Evolutionary conservation across 768 basidiomycete genomes (phyloP), one percentile per base, ranked within the genome.

Genomic region (Termitomyces eurrhizus): DNA sequence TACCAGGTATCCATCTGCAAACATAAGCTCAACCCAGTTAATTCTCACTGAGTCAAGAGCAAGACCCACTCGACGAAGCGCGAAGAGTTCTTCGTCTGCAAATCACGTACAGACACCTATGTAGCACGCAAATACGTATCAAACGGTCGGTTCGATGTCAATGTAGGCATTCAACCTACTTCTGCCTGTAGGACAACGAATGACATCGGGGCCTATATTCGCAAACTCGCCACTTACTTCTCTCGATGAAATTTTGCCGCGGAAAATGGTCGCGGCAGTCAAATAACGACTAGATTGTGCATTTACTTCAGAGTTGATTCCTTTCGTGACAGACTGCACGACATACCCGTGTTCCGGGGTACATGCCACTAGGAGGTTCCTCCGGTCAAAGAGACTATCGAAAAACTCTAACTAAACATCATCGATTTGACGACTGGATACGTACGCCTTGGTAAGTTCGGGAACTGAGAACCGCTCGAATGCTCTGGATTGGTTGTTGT

Each of bases 191-290:
- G 21, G 65, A 64, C 32, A 72, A 71, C 53, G 65, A 77, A 73
- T 78, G 70, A 73, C 66, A 74, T 75, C 74, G 65, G 61, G 70
- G 67, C 64, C 68, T 66, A 63, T 48, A 32, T 33, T 63, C 59
- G 39, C 33, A 50, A 61, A 13, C 58, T 60, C 61, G 55, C 26
- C 53, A 79, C 85, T 69, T 73, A 92, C 92, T 74, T 94, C 94
- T 69, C 85, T 81, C 21, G 90, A 92, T 42, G 89, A 80, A 37
- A 95, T 79, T 46, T 87, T 83, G 36, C 93, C 94, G 59, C 94
- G 84, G 83, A 92, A 95, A 61, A 93, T 93, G 6, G 87, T 88
- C 3, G 92, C 91, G 9, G 90, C 90, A 0, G 94, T 95, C 44
- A 96, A 76, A 73, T 92, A 56, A 26, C 44, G 56, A 21, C 42